Evolutionary conservation across 23 red algal genomes (phyloP).

Genomic region (Pyropia yezoensis): DNA sequence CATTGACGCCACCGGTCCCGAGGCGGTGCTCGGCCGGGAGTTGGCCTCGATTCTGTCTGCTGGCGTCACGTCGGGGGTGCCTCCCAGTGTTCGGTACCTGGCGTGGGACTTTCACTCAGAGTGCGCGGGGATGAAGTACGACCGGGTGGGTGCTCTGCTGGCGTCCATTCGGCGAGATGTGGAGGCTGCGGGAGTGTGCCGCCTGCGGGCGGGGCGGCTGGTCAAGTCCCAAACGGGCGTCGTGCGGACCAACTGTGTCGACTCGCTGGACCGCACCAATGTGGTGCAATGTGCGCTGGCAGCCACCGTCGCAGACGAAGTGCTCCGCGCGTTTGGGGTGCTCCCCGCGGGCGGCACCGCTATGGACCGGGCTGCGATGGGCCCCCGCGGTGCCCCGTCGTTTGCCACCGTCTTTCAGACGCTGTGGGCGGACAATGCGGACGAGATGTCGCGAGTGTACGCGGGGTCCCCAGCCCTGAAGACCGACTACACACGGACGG

Average conservation of each 20-base stretch:
- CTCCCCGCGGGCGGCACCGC: slow-evolving; percentile 34
- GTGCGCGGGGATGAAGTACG: slow-evolving; percentile 86
- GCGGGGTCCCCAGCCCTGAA: slow-evolving; percentile 83
- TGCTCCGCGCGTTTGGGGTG: slow-evolving; percentile 59
- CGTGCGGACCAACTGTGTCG: slow-evolving; percentile 87
- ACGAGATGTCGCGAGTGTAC: slow-evolving; percentile 73
- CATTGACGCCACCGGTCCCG: slow-evolving; percentile 59
- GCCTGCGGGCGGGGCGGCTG: slow-evolving; percentile 4
- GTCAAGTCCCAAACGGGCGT: slow-evolving; percentile 42
- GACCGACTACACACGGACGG: slow-evolving; percentile 82
- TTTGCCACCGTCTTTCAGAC: slow-evolving; percentile 62
- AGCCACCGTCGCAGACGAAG: slow-evolving; percentile 34
- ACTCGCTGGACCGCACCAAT: slow-evolving; percentile 93
- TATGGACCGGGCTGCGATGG: slow-evolving; percentile 15
- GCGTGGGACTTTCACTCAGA: slow-evolving; percentile 87
- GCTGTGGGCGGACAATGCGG: slow-evolving; percentile 86
- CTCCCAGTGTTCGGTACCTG: slow-evolving; percentile 62
- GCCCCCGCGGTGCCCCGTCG: not conserved
- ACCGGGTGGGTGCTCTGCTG: slow-evolving; percentile 64
- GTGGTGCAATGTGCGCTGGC: slow-evolving; percentile 88
- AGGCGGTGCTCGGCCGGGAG: slow-evolving; percentile 14
- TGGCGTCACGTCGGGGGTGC: slow-evolving; percentile 30
- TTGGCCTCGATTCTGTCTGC: slow-evolving; percentile 9
- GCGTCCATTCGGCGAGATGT: slow-evolving; percentile 47
- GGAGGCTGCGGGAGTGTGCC: slow-evolving; percentile 9